Evolutionary conservation across 495 filamentous ascomycete genomes (phyloP), one percentile per base, ranked within the genome.

Genomic region (Penicillium angulare): DNA sequence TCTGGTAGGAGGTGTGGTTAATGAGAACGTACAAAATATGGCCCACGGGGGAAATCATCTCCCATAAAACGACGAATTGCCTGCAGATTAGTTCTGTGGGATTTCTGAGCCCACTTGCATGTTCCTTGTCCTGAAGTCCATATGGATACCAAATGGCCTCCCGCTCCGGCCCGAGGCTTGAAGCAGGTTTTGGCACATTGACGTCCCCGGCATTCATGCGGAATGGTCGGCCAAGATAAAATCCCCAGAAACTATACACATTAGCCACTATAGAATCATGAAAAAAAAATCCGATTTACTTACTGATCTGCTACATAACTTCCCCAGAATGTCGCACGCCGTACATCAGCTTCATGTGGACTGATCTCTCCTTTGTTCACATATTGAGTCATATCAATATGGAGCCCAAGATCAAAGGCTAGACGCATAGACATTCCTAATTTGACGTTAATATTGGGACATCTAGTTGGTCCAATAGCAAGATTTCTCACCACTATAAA

Each of bases 391-490:
- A 72, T 76, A 43, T 80, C 75, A 22, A 77, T 27, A 53, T 80
- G 76, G 18, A 80, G 41, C 1, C 72, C 77, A 35, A 80, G 67
- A 48, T 80, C 74, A 24, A 75, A 74, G 3, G 75, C 69, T 44
- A 80, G 69, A 20, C 77, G 64, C 70, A 78, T 76, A 0, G 76
- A 74, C 77, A 80, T 79, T 31, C 73, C 71, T 74, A 17, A 4
- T 8, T 5, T 21, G n/a, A n/a, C 3, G 5, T 0, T 41, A 49
- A 67, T 20, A 65, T 52, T 22, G 15, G 12, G 12, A n/a, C 2
- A 34, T 32, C 15, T 29, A 16, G 4, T 26, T 31, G 33, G 3
- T 5, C 4, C 18, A 3, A 17, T 10, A 9, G 22, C 20, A 1
- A 21, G 34, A 3, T 10, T 15, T 23, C 57, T 43, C 60, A 73